Conservation (phyloP, 78 protist genomes). For the Cyanophora paradoxa region DNA sequence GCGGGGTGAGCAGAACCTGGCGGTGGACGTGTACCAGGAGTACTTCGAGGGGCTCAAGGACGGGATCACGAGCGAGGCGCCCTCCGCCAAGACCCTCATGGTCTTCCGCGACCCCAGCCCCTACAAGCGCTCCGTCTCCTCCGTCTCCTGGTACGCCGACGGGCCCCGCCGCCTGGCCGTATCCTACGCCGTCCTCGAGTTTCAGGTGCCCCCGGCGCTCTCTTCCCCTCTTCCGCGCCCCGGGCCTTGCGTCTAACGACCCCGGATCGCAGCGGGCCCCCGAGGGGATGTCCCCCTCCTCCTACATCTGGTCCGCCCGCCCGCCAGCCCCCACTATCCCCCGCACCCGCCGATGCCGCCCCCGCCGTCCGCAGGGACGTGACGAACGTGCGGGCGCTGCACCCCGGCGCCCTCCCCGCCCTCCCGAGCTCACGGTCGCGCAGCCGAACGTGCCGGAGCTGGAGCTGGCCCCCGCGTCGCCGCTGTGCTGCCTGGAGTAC, state of each 20-base stretch:
- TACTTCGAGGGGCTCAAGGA: constrained; percentile 36
- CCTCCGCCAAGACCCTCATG: constrained; percentile 52
- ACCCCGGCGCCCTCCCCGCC: too few relatives aligned
- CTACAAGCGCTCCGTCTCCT: constrained; percentile 39
- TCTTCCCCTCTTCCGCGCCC: too few relatives aligned
- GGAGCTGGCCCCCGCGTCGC: constrained; percentile 56
- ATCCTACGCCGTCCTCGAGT: constrained; percentile 54
- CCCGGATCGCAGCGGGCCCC: constrained; percentile 27
- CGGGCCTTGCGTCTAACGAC: too few relatives aligned
- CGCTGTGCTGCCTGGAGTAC: constrained; percentile 61
- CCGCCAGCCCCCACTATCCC: too few relatives aligned
- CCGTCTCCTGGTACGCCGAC: constrained; percentile 68
- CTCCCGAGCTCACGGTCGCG: too few relatives aligned
- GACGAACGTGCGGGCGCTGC: too few relatives aligned
- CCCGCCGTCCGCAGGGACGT: too few relatives aligned
- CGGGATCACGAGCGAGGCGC: constrained; percentile 46
- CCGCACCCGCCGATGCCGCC: too few relatives aligned
- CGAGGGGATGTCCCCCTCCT: constrained; percentile 25
- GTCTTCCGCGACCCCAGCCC: constrained; percentile 61
- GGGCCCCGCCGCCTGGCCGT: constrained; percentile 60
- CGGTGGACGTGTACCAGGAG: constrained; percentile 62
- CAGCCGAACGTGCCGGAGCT: constrained; percentile 65
- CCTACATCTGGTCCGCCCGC: constrained; percentile 82
- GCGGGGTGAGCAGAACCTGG: constrained; percentile 64
- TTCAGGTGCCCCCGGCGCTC: too few relatives aligned